Conservation (phyloP, 331 rosid genomes). For the Ulmus americana region DNA sequence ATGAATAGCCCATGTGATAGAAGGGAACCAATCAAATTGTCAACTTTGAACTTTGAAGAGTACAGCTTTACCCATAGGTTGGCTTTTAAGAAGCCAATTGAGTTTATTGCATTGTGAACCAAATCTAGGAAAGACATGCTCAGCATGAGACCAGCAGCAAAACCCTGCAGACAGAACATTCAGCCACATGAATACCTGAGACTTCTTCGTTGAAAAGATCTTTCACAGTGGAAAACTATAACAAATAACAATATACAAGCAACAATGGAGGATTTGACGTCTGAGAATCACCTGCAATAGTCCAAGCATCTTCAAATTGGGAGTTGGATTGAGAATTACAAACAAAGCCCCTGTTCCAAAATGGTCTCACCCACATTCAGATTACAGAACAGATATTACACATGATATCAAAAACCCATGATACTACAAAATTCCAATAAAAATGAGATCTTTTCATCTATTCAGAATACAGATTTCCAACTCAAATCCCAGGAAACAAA, state of each 20-base stretch:
- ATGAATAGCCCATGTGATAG: conserved; percentile 2
- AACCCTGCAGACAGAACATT: conserved; percentile 54
- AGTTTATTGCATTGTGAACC: conserved; percentile 92
- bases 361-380: conserved; percentile 23
- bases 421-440: background rate
- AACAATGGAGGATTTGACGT: background rate
- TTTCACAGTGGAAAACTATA: background rate
- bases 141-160: conserved; percentile 97
- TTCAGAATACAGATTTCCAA: background rate
- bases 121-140: conserved; percentile 94
- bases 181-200: background rate
- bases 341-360: conserved; percentile 79
- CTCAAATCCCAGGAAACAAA: background rate
- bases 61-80: conserved; percentile 70
- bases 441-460: background rate
- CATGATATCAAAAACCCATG: background rate
- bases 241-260: background rate
- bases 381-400: background rate
- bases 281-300: conserved; percentile 65
- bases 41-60: conserved; percentile 10
- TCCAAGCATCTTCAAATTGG: conserved; percentile 95
- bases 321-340: conserved; percentile 68
- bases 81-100: conserved; percentile 88
- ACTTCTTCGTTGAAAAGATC: background rate
- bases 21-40: conserved; percentile 4